Evolutionary conservation across 495 filamentous ascomycete species (phyloP).

Genomic region (Neurospora intermedia): DNA sequence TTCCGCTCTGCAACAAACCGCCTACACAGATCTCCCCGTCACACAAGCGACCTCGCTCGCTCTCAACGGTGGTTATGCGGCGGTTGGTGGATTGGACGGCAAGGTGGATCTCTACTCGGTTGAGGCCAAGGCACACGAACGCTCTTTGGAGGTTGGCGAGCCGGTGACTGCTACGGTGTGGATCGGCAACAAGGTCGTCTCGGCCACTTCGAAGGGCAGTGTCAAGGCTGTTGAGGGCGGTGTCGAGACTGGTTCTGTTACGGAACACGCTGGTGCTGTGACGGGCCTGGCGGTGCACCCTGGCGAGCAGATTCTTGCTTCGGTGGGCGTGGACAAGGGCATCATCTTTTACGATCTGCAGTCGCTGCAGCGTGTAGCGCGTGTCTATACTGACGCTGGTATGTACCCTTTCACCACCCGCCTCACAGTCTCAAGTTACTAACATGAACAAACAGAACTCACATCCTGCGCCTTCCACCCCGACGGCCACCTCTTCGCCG

Average conservation of each 20-base stretch:
- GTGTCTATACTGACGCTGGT: slow-evolving; percentile 76
- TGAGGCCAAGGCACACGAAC: slow-evolving; percentile 54
- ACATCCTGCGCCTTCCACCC: slow-evolving; percentile 82
- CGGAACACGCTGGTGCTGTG: slow-evolving; percentile 69
- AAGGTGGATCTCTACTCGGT: slow-evolving; percentile 71
- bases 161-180: slow-evolving; percentile 71
- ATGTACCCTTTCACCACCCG: slow-evolving; percentile 25
- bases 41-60: slow-evolving; percentile 49
- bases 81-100: slow-evolving; percentile 71
- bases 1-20: slow-evolving; percentile 49
- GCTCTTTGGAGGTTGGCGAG: slow-evolving; percentile 53
- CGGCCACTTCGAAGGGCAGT: slow-evolving; percentile 63
- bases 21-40: slow-evolving; percentile 58
- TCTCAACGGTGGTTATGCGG: slow-evolving; percentile 60
- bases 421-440: background rate
- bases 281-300: slow-evolving; percentile 75
- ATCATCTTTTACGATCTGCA: slow-evolving; percentile 82
- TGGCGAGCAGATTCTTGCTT: slow-evolving; percentile 73
- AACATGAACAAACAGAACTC: slow-evolving; percentile 41
- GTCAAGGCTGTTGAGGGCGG: slow-evolving; percentile 71
- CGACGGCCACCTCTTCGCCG: slow-evolving; percentile 86
- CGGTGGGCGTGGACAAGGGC: slow-evolving; percentile 85
- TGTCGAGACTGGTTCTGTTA: slow-evolving; percentile 51
- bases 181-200: slow-evolving; percentile 58
- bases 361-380: slow-evolving; percentile 52